phyloP scores from a whole-genome alignment of 495 filamentous ascomycete species.

The Symbiotaphrina buchneri region DNA sequence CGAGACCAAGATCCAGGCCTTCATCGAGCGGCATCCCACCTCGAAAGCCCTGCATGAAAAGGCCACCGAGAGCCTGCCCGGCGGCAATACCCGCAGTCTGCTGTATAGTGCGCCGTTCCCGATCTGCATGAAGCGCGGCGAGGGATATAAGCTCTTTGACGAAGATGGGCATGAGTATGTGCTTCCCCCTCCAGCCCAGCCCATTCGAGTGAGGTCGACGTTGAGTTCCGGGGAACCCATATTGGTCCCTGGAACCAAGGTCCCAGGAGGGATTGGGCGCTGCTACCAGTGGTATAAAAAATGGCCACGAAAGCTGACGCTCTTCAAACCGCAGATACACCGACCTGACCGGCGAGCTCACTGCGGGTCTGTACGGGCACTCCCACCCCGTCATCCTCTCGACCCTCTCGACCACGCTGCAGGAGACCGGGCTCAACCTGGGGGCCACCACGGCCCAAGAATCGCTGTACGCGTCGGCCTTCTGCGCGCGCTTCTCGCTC shows the following conservation, averaged over 20 bases:
- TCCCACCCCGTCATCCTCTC: conserved; percentile 18
- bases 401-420: conserved; percentile 15
- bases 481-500: conserved; percentile 20
- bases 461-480: conserved; percentile 13
- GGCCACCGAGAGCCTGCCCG: conserved; percentile 22
- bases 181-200: too few species aligned
- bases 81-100: conserved; percentile 37
- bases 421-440: conserved; percentile 16
- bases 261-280: too few species aligned
- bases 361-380: conserved; percentile 31
- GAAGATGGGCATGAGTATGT: conserved; percentile 20
- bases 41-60: conserved; percentile 16
- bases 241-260: too few species aligned
- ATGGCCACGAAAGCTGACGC: background rate
- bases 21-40: conserved; percentile 10
- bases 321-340: conserved; percentile 5
- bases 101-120: conserved; percentile 34
- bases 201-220: too few species aligned
- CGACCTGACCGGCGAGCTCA: conserved; percentile 27
- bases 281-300: conserved; percentile 11
- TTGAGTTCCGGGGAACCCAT: too few species aligned
- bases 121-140: conserved; percentile 16
- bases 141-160: conserved; percentile 14
- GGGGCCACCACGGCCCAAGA: conserved; percentile 20
- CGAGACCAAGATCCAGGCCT: too few species aligned